A percentile compares a stretch with the other conserved stretches of the same genome.
Evolutionary conservation across 768 basidiomycete genomes (phyloP).

Genomic region (Phanerochaete sordida): DNA sequence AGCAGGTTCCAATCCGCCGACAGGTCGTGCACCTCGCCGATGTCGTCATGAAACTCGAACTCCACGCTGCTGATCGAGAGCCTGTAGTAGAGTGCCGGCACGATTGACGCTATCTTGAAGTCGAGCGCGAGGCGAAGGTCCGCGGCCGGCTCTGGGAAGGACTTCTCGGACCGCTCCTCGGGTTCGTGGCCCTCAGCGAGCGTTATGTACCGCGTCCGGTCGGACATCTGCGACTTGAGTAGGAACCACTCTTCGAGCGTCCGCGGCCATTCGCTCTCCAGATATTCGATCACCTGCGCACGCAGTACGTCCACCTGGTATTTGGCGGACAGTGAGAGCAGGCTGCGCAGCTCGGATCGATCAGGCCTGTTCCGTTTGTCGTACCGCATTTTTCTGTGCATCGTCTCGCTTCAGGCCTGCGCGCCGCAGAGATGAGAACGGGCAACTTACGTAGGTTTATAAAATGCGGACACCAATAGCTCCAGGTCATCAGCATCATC

Average conservation of each 20-base stretch:
- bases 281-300: too few species aligned
- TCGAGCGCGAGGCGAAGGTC: conserved; percentile 11
- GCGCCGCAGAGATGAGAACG: conserved; percentile 7
- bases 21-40: too few species aligned
- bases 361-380: neutral
- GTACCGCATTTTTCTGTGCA: conserved; percentile 5
- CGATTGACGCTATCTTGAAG: conserved; percentile 10
- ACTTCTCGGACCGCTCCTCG: neutral
- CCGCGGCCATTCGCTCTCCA: too few species aligned
- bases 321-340: too few species aligned
- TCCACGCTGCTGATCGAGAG: neutral
- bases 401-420: conserved; percentile 19
- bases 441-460: neutral
- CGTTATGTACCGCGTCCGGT: neutral
- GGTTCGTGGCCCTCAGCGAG: neutral
- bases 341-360: neutral
- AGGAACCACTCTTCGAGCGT: too few species aligned
- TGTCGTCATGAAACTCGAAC: neutral
- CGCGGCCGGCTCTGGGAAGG: conserved; percentile 5
- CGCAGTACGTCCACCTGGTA: too few species aligned
- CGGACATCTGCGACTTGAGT: neutral
- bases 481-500: conserved; percentile 13
- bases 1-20: too few species aligned
- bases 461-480: too few species aligned
- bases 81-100: conserved; percentile 13